Conservation (phyloP, 1,284 basidiomycete genomes). For the Neotropicomus parvogracilis region DNA sequence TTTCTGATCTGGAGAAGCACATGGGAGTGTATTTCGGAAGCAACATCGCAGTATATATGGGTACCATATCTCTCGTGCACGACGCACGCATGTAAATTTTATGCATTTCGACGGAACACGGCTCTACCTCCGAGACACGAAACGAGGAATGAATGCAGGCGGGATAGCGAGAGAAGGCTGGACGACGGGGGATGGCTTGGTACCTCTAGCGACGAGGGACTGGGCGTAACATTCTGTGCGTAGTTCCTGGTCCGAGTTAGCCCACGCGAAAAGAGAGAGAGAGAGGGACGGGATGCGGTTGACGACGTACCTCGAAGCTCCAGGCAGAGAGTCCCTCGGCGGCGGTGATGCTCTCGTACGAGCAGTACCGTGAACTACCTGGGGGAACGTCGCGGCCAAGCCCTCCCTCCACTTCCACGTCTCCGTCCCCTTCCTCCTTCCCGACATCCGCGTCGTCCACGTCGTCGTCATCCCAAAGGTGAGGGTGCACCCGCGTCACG, state of each 20-base stretch:
- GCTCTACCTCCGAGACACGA: constrained; percentile 4
- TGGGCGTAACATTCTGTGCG: constrained; percentile 32
- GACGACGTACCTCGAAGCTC: constrained; percentile 30
- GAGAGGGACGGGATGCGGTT: too few species aligned
- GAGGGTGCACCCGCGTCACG: too few species aligned
- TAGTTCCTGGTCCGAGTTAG: constrained; percentile 18
- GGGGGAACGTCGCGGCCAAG: neutral
- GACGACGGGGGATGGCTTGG: constrained; percentile 16
- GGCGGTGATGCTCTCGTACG: constrained; percentile 33
- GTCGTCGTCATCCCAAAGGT: neutral
- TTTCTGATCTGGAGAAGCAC: neutral
- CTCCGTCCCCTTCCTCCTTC: neutral
- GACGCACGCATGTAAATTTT: neutral
- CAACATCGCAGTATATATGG: constrained; percentile 5
- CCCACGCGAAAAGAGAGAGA: too few species aligned
- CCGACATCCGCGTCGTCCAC: neutral
- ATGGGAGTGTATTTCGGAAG: constrained; percentile 8
- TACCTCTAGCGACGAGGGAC: constrained; percentile 26
- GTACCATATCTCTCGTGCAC: constrained; percentile 6
- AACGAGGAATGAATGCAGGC: constrained; percentile 26
- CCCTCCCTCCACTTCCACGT: neutral
- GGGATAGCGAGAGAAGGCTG: constrained; percentile 27
- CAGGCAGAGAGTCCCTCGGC: constrained; percentile 20
- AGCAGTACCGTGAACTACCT: neutral
- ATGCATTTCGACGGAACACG: neutral